Conservation (phyloP, 805 yeast species). For the Metschnikowia shivogae region DNA sequence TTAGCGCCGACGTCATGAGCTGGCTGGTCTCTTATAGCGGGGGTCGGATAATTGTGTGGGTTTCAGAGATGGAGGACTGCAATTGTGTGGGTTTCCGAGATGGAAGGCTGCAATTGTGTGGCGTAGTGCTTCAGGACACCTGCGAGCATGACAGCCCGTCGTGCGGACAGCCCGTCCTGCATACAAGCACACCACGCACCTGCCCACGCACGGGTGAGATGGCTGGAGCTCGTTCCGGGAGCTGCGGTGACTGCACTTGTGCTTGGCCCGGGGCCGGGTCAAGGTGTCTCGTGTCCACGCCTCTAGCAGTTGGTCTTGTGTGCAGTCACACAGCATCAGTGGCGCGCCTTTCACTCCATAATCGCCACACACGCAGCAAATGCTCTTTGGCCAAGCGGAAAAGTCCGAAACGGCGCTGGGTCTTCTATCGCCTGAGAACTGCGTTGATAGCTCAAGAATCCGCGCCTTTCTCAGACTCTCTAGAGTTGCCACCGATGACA, state of each 20-base stretch:
- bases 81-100: background rate
- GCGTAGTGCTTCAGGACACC: background rate
- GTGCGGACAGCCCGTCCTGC: no score
- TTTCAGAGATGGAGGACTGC: background rate
- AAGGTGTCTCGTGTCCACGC: no score
- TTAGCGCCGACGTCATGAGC: background rate
- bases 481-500: slow-evolving; percentile 38
- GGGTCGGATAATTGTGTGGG: no score
- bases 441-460: slow-evolving; percentile 31
- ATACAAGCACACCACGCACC: no score
- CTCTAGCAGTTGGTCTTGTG: no score
- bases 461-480: slow-evolving; percentile 38
- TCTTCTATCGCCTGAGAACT: slow-evolving; percentile 29
- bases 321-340: background rate
- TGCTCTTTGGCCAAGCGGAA: slow-evolving; percentile 1
- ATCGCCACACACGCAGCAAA: background rate
- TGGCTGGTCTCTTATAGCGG: no score
- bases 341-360: background rate
- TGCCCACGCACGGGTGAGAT: no score
- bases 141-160: no score
- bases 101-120: background rate
- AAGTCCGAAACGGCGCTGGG: slow-evolving; percentile 1
- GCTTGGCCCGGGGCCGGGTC: no score
- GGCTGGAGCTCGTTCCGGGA: no score
- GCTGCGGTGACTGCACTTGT: no score